phyloP scores from a whole-genome alignment of 2,329 filamentous ascomycete species.

The Xylaria sp. region DNA sequence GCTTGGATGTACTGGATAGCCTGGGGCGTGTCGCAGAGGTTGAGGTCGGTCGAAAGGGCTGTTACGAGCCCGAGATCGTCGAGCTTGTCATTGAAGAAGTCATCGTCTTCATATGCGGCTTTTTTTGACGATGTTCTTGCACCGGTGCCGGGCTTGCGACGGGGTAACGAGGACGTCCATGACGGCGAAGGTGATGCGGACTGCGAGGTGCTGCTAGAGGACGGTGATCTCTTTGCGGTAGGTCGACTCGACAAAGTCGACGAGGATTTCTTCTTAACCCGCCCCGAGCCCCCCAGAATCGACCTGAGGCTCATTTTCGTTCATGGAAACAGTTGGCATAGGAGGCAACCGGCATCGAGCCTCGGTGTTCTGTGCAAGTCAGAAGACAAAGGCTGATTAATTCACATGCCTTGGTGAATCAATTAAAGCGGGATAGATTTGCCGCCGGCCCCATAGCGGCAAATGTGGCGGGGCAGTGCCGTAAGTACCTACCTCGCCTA shows the following conservation, averaged over 20 bases:
- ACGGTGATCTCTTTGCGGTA: constrained; percentile 32
- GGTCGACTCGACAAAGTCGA: constrained; percentile 27
- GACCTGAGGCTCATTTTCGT: constrained; percentile 40
- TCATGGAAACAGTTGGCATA: constrained; percentile 35
- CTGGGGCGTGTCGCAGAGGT: constrained; percentile 66
- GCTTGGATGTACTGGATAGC: constrained; percentile 66
- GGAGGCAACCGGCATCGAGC: background rate
- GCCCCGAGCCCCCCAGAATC: constrained; percentile 42
- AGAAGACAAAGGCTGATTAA: constrained; percentile 8
- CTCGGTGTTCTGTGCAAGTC: constrained; percentile 5
- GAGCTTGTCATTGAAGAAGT: constrained; percentile 53
- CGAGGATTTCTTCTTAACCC: constrained; percentile 42
- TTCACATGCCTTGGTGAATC: background rate
- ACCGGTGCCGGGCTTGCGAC: constrained; percentile 34
- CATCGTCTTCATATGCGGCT: constrained; percentile 40
- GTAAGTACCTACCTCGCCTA: background rate
- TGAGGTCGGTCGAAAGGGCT: constrained; percentile 60
- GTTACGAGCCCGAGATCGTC: constrained; percentile 65
- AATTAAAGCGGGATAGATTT: background rate
- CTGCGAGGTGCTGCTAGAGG: constrained; percentile 22
- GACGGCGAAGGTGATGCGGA: constrained; percentile 30
- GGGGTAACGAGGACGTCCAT: constrained; percentile 36
- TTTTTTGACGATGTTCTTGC: constrained; percentile 12
- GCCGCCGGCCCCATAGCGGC: background rate
- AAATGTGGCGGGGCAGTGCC: background rate